Percentiles rank a stretch among this genome's conserved stretches.
Conservation (phyloP, 2,329 filamentous ascomycete genomes). For the Neoscytalidium dimidiatum region DNA sequence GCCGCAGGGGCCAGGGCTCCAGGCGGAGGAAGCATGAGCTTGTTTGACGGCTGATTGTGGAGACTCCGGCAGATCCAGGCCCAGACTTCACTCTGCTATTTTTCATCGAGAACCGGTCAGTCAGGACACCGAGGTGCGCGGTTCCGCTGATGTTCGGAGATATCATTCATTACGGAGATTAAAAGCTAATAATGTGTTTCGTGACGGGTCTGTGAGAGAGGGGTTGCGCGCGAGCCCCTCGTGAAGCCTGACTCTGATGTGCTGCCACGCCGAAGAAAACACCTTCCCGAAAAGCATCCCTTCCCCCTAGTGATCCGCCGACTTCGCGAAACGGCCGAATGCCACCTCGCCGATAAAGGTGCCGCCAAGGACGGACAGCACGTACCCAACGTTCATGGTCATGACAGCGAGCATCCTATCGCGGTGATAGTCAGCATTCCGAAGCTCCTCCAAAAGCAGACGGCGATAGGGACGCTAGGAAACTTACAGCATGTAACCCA, state of each 20-base stretch:
- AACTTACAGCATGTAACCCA: conserved; percentile 84
- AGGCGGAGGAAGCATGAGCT: conserved; percentile 7
- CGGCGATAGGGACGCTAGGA: conserved; percentile 4
- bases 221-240: background rate
- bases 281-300: background rate
- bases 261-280: background rate
- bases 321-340: conserved; percentile 67
- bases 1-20: background rate
- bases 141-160: background rate
- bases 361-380: conserved; percentile 74
- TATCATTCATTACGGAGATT: background rate
- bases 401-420: conserved; percentile 87
- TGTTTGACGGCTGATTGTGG: conserved; percentile 7
- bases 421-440: background rate
- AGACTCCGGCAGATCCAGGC: background rate
- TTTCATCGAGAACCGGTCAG: background rate
- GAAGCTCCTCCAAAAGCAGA: background rate
- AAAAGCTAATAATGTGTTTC: background rate
- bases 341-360: conserved; percentile 84
- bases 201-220: too few species aligned
- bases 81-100: background rate
- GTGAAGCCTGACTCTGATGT: background rate
- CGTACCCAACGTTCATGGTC: conserved; percentile 86
- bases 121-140: too few species aligned
- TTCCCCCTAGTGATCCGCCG: background rate